Percentiles rank a stretch among this genome's conserved stretches.
Conservation (phyloP, 768 basidiomycete genomes). For the Pleurotus pulmonarius region DNA sequence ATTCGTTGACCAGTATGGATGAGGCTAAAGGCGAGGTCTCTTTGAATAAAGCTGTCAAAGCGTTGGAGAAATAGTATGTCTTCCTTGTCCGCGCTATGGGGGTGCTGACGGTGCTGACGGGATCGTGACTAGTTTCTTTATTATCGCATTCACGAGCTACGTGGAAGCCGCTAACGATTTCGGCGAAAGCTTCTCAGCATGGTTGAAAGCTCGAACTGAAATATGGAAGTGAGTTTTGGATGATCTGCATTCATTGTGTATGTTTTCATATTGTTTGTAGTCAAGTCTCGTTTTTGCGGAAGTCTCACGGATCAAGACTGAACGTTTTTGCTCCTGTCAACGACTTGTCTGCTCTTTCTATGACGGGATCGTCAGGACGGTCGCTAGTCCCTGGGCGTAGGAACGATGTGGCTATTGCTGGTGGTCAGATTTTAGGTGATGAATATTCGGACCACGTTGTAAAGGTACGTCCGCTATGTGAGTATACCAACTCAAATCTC, state of each 20-base stretch:
- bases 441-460: slow-evolving; percentile 96
- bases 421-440: slow-evolving; percentile 87
- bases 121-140: slow-evolving; percentile 66
- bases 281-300: slow-evolving; percentile 83
- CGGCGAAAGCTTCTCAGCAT: slow-evolving; percentile 73
- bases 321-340: slow-evolving; percentile 91
- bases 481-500: background rate
- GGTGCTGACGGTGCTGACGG: background rate
- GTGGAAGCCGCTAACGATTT: slow-evolving; percentile 63
- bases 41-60: slow-evolving; percentile 65
- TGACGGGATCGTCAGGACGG: slow-evolving; percentile 53
- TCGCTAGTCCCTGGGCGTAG: slow-evolving; percentile 63
- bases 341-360: slow-evolving; percentile 81
- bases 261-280: slow-evolving; percentile 30
- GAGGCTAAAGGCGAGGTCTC: slow-evolving; percentile 54
- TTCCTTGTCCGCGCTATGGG: background rate
- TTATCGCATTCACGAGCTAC: slow-evolving; percentile 90
- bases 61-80: slow-evolving; percentile 87
- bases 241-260: background rate
- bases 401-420: slow-evolving; percentile 70
- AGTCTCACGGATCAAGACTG: slow-evolving; percentile 73
- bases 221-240: slow-evolving; percentile 80
- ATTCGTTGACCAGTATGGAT: slow-evolving; percentile 77
- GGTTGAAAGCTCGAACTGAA: slow-evolving; percentile 87
- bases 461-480: slow-evolving; percentile 44